Percentiles rank a stretch among this genome's conserved stretches.
These are phyloP conservation scores for Gossypium lobatum DNA, from an alignment of 441 rosid genomes.

Conservation along the genomic window DNA sequence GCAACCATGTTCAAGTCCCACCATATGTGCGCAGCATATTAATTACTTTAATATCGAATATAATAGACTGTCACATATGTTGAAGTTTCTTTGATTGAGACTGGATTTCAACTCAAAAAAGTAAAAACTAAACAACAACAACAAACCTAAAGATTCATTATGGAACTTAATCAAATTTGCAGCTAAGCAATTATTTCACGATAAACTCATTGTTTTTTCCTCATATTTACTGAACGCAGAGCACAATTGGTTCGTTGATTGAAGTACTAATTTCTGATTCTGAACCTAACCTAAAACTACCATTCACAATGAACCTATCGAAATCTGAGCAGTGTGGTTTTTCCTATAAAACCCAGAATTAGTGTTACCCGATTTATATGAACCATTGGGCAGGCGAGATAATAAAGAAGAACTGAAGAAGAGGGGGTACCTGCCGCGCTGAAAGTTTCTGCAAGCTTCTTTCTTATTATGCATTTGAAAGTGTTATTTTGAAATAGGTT, in stretches of 20 bases:
- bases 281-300: not conserved
- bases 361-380: not conserved
- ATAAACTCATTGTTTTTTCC: not conserved
- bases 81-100: not conserved
- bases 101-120: not conserved
- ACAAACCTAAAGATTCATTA: not conserved
- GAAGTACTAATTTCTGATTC: not conserved
- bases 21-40: not conserved
- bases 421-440: constrained; percentile 57
- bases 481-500: too few relatives aligned
- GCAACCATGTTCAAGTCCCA: not conserved
- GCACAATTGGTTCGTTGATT: not conserved
- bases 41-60: not conserved
- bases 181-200: not conserved
- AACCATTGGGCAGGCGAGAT: not conserved
- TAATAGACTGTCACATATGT: not conserved
- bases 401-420: not conserved
- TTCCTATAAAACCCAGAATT: not conserved
- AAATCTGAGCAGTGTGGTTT: not conserved
- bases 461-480: too few relatives aligned
- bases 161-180: not conserved
- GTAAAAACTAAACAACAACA: not conserved
- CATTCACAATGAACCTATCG: not conserved
- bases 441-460: constrained; percentile 28
- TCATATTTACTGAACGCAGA: not conserved